Percentiles rank a stretch among this genome's conserved stretches.
Evolutionary conservation across 1,284 basidiomycete genomes (phyloP).

Genomic region (Irpex sp.): DNA sequence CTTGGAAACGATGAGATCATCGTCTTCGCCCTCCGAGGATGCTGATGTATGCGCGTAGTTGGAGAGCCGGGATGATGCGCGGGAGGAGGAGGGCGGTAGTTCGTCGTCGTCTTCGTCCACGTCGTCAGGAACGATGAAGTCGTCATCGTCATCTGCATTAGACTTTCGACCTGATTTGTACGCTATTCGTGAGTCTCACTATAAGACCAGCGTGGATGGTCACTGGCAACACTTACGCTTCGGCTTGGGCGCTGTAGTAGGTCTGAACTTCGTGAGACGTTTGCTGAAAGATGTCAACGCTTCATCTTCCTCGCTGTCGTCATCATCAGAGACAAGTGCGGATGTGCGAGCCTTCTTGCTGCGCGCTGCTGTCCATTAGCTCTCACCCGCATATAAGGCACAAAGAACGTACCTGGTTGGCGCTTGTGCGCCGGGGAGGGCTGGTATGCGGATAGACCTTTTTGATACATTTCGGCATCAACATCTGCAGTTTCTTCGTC

Average conservation of each 20-base stretch:
- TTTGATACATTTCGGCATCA: constrained; percentile 20
- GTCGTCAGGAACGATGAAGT: constrained; percentile 63
- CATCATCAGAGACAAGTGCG: constrained; percentile 36
- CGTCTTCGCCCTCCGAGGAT: constrained; percentile 22
- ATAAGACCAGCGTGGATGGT: no score
- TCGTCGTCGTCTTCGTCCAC: constrained; percentile 31
- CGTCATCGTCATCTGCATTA: constrained; percentile 48
- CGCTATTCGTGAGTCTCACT: neutral
- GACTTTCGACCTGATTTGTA: constrained; percentile 31
- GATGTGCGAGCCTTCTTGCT: constrained; percentile 52
- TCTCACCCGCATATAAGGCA: neutral
- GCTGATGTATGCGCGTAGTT: constrained; percentile 34
- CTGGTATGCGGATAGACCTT: constrained; percentile 20
- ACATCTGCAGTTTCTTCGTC: constrained; percentile 48
- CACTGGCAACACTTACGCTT: no score
- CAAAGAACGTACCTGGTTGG: neutral
- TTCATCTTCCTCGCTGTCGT: constrained; percentile 36
- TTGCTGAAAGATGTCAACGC: constrained; percentile 45
- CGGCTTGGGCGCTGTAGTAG: constrained; percentile 38
- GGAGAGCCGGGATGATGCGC: constrained; percentile 38
- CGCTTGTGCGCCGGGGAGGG: constrained; percentile 18
- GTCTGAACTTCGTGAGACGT: constrained; percentile 57
- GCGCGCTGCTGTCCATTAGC: constrained; percentile 5
- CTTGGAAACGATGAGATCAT: constrained; percentile 12
- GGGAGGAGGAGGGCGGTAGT: constrained; percentile 27